These are phyloP conservation scores for Carex arenaria DNA, from an alignment of 202 grass and related monocot genomes.

Conservation along the genomic window DNA sequence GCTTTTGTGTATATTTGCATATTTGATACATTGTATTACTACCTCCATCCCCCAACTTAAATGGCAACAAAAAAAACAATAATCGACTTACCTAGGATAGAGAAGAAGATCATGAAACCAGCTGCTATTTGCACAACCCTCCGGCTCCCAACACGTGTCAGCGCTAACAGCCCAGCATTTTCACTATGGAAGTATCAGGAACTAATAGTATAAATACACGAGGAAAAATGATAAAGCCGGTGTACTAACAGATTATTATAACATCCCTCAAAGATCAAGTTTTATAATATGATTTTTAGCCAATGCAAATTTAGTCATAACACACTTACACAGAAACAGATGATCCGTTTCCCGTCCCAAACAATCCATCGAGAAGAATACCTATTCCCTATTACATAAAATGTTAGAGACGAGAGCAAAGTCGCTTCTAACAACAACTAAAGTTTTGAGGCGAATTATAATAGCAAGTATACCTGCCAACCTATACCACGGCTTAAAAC, in stretches of 20 bases:
- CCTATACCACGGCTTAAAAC: conserved; percentile 95
- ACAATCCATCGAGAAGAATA: conserved; percentile 89
- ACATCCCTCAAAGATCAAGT: not conserved
- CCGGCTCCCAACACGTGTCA: conserved; percentile 89
- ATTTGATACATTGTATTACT: not conserved
- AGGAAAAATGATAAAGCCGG: not conserved
- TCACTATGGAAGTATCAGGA: conserved; percentile 37
- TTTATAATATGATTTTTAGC: not conserved
- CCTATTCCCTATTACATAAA: conserved; percentile 71
- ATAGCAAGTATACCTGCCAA: conserved; percentile 62
- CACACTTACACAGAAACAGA: conserved; percentile 84
- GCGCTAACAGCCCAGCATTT: conserved; percentile 86
- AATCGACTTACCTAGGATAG: conserved; percentile 56
- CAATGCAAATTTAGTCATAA: not conserved
- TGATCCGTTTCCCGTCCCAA: conserved; percentile 92
- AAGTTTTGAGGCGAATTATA: not conserved
- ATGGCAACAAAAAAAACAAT: not conserved
- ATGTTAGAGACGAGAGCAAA: not conserved
- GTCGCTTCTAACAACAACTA: not conserved
- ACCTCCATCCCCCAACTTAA: not conserved
- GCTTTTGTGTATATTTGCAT: not conserved
- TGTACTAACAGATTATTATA: not conserved
- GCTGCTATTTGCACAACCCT: conserved; percentile 95
- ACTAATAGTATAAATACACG: not conserved
- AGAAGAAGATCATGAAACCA: conserved; percentile 99